Conservation (phyloP, 2,329 filamentous ascomycete genomes). For the Chrysoporthe austroafricana region DNA sequence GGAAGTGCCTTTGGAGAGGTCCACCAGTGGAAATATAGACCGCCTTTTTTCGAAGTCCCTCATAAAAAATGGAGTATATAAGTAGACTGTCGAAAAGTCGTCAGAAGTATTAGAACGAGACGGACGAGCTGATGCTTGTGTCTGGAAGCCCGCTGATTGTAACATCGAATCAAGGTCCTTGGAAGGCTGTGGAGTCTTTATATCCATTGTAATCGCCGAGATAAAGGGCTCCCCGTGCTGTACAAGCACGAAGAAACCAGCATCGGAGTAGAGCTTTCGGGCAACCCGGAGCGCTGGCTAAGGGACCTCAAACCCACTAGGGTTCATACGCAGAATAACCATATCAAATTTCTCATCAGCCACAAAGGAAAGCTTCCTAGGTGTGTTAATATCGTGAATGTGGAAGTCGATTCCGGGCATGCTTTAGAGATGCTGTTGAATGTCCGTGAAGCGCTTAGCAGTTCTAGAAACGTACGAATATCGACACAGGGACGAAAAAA, state of each 20-base stretch:
- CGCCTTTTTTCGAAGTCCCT: background rate
- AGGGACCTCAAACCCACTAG: background rate
- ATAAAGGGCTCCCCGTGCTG: background rate
- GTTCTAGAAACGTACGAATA: background rate
- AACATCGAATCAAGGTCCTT: background rate
- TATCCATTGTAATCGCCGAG: background rate
- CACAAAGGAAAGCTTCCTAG: background rate
- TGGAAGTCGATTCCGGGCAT: background rate
- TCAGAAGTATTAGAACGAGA: no score
- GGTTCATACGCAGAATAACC: background rate
- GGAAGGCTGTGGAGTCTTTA: background rate
- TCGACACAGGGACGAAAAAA: no score
- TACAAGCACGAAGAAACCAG: background rate
- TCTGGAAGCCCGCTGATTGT: background rate
- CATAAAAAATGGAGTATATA: background rate
- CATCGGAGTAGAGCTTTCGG: no score
- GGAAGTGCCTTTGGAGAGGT: background rate
- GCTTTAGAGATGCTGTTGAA: background rate
- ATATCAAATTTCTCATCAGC: background rate
- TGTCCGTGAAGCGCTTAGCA: background rate
- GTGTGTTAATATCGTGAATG: background rate
- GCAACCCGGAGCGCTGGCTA: background rate
- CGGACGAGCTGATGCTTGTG: background rate
- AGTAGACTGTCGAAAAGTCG: background rate
- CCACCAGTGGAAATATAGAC: background rate